These are phyloP conservation scores for Hypoxylon lenormandii DNA, from an alignment of 495 filamentous ascomycete genomes.

Conservation along the genomic window DNA sequence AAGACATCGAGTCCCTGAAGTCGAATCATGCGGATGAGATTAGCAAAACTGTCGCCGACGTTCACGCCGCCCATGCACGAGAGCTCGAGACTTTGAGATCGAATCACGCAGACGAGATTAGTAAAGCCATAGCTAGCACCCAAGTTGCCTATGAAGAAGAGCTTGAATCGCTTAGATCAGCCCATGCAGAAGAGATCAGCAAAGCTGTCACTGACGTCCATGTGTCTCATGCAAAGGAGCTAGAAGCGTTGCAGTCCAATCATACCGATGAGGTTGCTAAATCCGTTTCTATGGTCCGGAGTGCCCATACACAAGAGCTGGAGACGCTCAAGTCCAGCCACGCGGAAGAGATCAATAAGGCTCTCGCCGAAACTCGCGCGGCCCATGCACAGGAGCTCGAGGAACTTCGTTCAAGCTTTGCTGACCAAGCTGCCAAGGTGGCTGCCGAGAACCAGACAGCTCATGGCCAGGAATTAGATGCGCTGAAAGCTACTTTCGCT, in stretches of 20 bases:
- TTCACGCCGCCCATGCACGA: constrained; percentile 46
- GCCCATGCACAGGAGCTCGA: constrained; percentile 55
- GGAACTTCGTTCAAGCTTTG: constrained; percentile 53
- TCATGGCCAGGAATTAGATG: constrained; percentile 39
- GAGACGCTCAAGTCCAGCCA: constrained; percentile 60
- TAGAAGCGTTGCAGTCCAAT: constrained; percentile 55
- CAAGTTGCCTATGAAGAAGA: constrained; percentile 51
- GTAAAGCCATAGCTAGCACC: constrained; percentile 51
- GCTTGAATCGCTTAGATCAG: constrained; percentile 54
- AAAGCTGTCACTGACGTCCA: constrained; percentile 52
- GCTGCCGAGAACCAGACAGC: constrained; percentile 34
- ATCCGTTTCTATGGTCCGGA: constrained; percentile 44
- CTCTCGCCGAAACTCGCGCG: constrained; percentile 52
- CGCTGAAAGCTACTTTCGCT: constrained; percentile 29
- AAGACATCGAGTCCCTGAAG: constrained; percentile 55
- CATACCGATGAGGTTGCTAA: constrained; percentile 54
- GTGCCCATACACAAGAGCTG: constrained; percentile 50
- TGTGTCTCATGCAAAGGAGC: constrained; percentile 52
- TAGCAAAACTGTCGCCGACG: constrained; percentile 48
- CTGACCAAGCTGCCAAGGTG: constrained; percentile 42
- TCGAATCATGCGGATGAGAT: constrained; percentile 57
- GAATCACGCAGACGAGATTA: constrained; percentile 56
- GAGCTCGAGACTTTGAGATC: constrained; percentile 59
- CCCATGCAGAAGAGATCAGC: constrained; percentile 56
- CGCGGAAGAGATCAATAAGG: constrained; percentile 53